Evolutionary conservation across 805 yeast species (phyloP).

Genomic region (Metschnikowia shivogae): DNA sequence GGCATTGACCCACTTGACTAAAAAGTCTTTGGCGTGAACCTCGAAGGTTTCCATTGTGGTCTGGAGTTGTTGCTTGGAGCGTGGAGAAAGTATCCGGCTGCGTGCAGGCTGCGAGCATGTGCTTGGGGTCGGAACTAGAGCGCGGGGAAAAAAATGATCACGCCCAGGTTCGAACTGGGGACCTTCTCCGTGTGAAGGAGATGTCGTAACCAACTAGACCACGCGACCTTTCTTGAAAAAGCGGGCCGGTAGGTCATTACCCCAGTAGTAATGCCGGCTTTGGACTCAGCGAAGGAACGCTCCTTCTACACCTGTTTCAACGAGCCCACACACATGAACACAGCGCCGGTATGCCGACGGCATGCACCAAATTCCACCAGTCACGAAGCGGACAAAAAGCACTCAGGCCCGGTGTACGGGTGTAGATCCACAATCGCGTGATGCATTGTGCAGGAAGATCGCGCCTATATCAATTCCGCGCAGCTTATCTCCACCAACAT

Average conservation of each 20-base stretch:
- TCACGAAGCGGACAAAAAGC: too few relatives aligned
- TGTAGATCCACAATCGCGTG: neutral
- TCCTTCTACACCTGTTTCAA: too few relatives aligned
- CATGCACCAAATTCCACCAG: too few relatives aligned
- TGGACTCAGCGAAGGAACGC: too few relatives aligned
- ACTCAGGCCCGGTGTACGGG: neutral
- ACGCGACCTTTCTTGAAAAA: constrained; percentile 15
- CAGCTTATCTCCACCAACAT: neutral
- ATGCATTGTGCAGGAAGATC: neutral
- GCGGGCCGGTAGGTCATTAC: too few relatives aligned
- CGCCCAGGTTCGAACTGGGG: constrained; percentile 22
- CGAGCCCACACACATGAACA: too few relatives aligned
- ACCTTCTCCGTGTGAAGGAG: constrained; percentile 21
- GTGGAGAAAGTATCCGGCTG: neutral
- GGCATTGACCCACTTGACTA: constrained; percentile 86
- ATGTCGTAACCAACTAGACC: constrained; percentile 20
- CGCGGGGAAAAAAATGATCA: constrained; percentile 12
- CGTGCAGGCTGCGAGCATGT: neutral
- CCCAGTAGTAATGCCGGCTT: too few relatives aligned
- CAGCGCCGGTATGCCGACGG: too few relatives aligned
- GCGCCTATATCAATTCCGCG: too few relatives aligned
- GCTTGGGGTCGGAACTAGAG: neutral
- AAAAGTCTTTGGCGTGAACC: constrained; percentile 81
- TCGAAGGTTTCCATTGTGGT: constrained; percentile 81
- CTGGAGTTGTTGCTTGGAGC: neutral